Evolutionary conservation across 2,329 filamentous ascomycete species (phyloP), one percentile per base, ranked within the genome.

Genomic region (Colletotrichum lentis): DNA sequence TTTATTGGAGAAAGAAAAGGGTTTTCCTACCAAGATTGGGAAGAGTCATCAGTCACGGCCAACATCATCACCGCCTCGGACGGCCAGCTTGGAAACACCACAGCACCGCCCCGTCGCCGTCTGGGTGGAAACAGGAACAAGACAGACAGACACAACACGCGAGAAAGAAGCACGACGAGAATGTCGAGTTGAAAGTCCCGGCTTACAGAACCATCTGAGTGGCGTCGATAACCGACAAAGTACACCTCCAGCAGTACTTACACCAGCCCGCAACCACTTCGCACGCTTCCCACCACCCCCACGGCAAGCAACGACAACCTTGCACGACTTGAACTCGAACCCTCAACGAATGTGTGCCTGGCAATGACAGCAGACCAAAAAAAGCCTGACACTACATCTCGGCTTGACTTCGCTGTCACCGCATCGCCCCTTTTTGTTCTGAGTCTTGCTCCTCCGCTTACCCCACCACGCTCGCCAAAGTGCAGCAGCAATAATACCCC

Each of bases 281-380:
- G 8, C 31, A 2, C 31, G 31, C 31, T 35, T 44, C 39, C 54
- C 22, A 43, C 37, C 60, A 43, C 37, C 60, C 39, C 44, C 55
- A 54, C 54, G 62, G 50, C 47, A 43, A 59, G 44, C n/a, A 43
- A 66, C 58, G 50, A 14, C 58, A 66, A 50, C 65, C 62, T 68
- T 65, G 27, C 61, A 68, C 61, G 18, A 55, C 65, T 68, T 60
- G 18, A 44, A 37, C 27, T n/a, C 46, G 39, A 43, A 39, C 37
- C 16, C 61, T 59, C 8, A 20, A 56, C 55, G 55, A 27, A 65
- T 37, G 24, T 31, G 62, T 68, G 55, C 43, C 43, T 65, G 55
- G 55, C 52, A 56, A 65, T 67, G 65, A 68, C 65, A 68, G 37
- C 24, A 50, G 50, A 58, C 50, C 55, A 61, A 44, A 59, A 44